phyloP scores from a whole-genome alignment of 2,329 filamentous ascomycete genomes.

The Ilyonectria robusta region DNA sequence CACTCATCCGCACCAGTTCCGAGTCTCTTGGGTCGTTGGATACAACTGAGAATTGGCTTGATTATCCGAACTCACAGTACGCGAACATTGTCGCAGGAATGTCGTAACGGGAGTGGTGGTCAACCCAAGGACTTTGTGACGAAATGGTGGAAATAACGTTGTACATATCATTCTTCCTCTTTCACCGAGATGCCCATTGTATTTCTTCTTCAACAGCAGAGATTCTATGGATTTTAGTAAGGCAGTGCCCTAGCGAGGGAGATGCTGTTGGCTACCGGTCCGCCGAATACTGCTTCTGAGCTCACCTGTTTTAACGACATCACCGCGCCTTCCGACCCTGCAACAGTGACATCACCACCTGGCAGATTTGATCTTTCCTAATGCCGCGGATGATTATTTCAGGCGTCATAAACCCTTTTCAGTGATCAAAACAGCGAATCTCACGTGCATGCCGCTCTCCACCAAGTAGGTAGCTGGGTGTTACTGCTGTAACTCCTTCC shows the following conservation, averaged over 20 bases:
- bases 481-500: constrained; percentile 40
- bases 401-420: neutral
- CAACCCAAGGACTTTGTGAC: neutral
- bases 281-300: neutral
- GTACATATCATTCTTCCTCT: constrained; percentile 5
- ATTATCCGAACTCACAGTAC: constrained; percentile 68
- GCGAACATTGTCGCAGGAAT: constrained; percentile 61
- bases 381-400: neutral
- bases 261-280: neutral
- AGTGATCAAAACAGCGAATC: constrained; percentile 5
- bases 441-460: neutral
- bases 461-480: neutral
- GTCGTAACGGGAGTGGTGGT: neutral
- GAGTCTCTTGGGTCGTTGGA: constrained; percentile 61
- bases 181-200: neutral
- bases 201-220: neutral
- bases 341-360: neutral
- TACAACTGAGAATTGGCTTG: constrained; percentile 63
- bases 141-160: neutral
- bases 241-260: too few species aligned
- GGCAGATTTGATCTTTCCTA: neutral
- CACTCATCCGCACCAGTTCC: constrained; percentile 69
- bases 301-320: neutral
- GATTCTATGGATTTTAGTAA: neutral
- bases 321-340: neutral